Evolutionary conservation across 257 asterid species (phyloP), one percentile per base, ranked within the genome.

Genomic region (Cinchona pubescens): DNA sequence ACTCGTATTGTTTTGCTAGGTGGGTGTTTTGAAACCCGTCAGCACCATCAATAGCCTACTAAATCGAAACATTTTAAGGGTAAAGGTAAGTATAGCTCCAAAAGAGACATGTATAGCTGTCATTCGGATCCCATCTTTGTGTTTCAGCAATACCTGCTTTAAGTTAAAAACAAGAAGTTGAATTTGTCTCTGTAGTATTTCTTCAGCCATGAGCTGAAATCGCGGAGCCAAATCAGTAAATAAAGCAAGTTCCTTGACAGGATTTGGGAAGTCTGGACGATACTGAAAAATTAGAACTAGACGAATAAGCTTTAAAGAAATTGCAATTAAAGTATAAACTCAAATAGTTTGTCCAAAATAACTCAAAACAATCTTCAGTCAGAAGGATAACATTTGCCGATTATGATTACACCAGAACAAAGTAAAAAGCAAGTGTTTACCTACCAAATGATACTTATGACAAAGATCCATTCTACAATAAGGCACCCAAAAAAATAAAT

Each of bases 211-310:
- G 77, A 88, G 79, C 83, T 87, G 96, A 75, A 95, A 88, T 81
- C 86, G 91, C 73, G 99, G 97, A 79, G 96, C 96, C 93, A 95
- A 86, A 87, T 95, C 99, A 75, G 88, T 81, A 85, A 95, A 95
- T 38, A 91, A 96, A 32, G 91, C 91, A 78, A 76, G 74, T 66
- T 95, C 99, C 82, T 87, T 95, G 78, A 92, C 79, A 49, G 87
- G 73, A 83, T 88, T 78, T 74, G 98, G 98, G 75, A 95, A 91
- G 90, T 78, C 85, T 46, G 94, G 86, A 65, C 99, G 97, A 80
- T 92, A 95, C 99, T 95, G 97, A 69, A 85, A 85, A 51, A 88
- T 67, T 53, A 56, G 67, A 84, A 81, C 34, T 11, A 29, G 3
- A 72, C 58, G 65, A 35, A 45, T 60, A 38, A 67, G 67, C 49